Conservation (phyloP, 2,329 filamentous ascomycete genomes). For the Colletotrichum magnum region DNA sequence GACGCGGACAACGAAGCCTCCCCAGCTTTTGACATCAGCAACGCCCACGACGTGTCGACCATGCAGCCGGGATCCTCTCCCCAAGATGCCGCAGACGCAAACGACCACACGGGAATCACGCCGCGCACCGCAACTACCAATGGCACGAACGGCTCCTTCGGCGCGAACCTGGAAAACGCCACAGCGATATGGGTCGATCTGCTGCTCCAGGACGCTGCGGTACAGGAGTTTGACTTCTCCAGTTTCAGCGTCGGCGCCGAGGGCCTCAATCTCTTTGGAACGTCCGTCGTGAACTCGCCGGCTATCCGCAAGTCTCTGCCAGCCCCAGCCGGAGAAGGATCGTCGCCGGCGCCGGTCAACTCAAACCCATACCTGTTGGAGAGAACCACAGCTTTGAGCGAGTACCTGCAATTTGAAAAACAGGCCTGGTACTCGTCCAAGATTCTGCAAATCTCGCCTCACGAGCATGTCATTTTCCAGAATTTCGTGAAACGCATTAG, state of each 20-base stretch:
- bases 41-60: not conserved
- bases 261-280: constrained; percentile 5
- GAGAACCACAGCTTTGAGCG: not conserved
- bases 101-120: constrained; percentile 2
- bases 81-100: not conserved
- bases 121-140: constrained; percentile 6
- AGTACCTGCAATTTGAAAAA: constrained; percentile 25
- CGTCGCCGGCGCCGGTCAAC: not conserved
- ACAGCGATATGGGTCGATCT: constrained; percentile 38
- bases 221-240: constrained; percentile 29
- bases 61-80: not conserved
- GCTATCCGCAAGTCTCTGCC: not conserved
- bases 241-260: constrained; percentile 4
- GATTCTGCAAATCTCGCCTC: not conserved
- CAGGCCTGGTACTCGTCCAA: constrained; percentile 23
- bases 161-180: constrained; percentile 32
- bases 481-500: constrained; percentile 35
- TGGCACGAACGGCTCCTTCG: constrained; percentile 16
- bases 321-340: not conserved
- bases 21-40: not conserved
- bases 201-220: constrained; percentile 23
- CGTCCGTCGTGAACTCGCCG: constrained; percentile 15
- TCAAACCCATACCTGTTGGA: constrained; percentile 25
- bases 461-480: constrained; percentile 31
- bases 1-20: not conserved